Percentiles rank a stretch among this genome's conserved stretches.
phyloP scores from a whole-genome alignment of 176 grass and related monocot species.

The Oryza punctata region DNA sequence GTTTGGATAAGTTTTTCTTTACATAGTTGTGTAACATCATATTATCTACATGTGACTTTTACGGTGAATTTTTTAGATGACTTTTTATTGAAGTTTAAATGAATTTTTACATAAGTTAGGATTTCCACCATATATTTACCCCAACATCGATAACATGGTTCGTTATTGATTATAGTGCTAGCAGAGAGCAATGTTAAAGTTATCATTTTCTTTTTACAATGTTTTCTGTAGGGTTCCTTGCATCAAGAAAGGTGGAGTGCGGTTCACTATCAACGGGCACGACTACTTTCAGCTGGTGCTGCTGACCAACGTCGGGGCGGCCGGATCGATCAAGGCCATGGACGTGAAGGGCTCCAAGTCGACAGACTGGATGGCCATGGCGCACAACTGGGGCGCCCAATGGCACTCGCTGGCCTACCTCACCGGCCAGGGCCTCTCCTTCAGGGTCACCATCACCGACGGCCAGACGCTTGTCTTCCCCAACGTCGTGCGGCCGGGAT shows the following conservation, averaged over 20 bases:
- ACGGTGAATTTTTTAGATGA: too few relatives aligned
- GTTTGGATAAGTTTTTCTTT: too few relatives aligned
- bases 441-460: constrained; percentile 50
- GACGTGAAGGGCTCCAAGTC: constrained; percentile 34
- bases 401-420: constrained; percentile 56
- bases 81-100: too few relatives aligned
- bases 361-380: constrained; percentile 54
- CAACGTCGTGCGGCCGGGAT: constrained; percentile 32
- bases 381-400: constrained; percentile 62
- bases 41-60: too few relatives aligned
- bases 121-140: too few relatives aligned
- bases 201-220: background rate
- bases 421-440: constrained; percentile 48
- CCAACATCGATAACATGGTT: too few relatives aligned
- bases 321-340: constrained; percentile 43
- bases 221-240: constrained; percentile 14
- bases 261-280: constrained; percentile 47
- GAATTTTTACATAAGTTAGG: too few relatives aligned
- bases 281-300: constrained; percentile 58
- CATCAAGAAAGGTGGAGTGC: constrained; percentile 39
- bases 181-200: too few relatives aligned
- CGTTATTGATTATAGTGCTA: too few relatives aligned
- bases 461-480: constrained; percentile 45
- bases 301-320: constrained; percentile 42
- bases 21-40: too few relatives aligned